A percentile compares a stretch with the other conserved stretches of the same genome.
These are phyloP conservation scores for Syzygium syzygioides DNA, from an alignment of 441 rosid species.

Conservation along the genomic window DNA sequence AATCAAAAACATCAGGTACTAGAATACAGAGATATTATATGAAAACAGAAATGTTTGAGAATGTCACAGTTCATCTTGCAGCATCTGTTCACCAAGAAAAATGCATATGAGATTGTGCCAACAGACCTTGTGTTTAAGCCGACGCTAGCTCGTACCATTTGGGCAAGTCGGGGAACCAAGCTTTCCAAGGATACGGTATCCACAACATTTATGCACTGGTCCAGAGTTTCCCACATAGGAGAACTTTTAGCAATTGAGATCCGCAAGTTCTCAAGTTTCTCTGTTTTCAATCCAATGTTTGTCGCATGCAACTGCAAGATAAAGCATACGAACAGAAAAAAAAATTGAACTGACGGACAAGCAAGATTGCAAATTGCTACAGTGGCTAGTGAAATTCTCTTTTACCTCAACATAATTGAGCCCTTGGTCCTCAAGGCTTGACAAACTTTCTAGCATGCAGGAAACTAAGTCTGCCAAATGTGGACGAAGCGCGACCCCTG, in stretches of 20 bases:
- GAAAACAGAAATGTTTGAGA: neutral
- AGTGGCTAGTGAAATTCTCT: conserved; percentile 9
- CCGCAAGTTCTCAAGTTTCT: conserved; percentile 91
- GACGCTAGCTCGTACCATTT: conserved; percentile 85
- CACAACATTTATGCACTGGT: conserved; percentile 78
- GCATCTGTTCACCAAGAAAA: neutral
- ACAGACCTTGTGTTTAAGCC: conserved; percentile 98
- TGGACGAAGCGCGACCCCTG: conserved; percentile 88
- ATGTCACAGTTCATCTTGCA: neutral
- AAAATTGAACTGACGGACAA: neutral
- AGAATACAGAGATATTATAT: neutral
- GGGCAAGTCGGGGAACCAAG: conserved; percentile 85
- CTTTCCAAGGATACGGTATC: conserved; percentile 67
- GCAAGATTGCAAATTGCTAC: neutral
- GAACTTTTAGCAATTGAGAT: conserved; percentile 94
- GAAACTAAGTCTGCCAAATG: conserved; percentile 89
- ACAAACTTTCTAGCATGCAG: conserved; percentile 99
- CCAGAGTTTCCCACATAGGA: conserved; percentile 99
- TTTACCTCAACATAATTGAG: conserved; percentile 98
- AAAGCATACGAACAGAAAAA: neutral
- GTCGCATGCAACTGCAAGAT: conserved; percentile 89
- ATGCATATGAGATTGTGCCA: neutral
- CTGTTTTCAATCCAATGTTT: conserved; percentile 87
- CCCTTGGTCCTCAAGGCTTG: conserved; percentile 98
- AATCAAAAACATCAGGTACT: neutral